Evolutionary conservation across 371 early-diverging fungal species (phyloP), one percentile per base, ranked within the genome.

Genomic region (Mucor indicus): DNA sequence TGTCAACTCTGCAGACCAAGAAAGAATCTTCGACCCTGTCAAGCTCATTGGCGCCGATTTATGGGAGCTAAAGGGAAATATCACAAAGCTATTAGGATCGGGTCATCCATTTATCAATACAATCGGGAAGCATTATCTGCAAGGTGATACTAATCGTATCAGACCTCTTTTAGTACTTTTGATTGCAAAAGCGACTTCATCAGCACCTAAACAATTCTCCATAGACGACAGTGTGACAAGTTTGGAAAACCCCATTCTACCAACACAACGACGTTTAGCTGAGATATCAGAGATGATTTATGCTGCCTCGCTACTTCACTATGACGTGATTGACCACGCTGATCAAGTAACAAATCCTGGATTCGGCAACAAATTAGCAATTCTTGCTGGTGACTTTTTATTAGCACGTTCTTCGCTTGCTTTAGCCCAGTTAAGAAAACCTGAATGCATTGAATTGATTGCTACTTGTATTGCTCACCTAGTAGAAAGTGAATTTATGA

Each of bases 281-380:
- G 95, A 95, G 64, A 96, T 98, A 48, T 85, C 91, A 0, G 96
- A 98, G 64, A 91, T 98, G 90, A 96, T 98, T 55, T 94, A 98
- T 65, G 95, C 98, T 1, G 94, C 98, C 6, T 91, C 93, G 4
- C 67, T 96, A 23, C 64, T 98, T 7, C 98, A 98, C 64, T 95
- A 98, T 69, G 98, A 98, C 58, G 96, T 98, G 17, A 89, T 96
- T 44, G 92, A 91, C 51, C 79, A 0, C 81, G 95, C 25, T 79
- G 95, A 10, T 75, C 79, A 85, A 7, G 84, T 92, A 1, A 87
- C 87, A 10, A 93, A 92, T 49, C 84, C 87, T 27, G 82, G 77
- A 60, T 93, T 89, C 71, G 98, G 98, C 27, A 98, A 96, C 80
- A 96, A 95, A 64, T 91, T 95, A 91, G 95, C 98, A 1, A 87